Evolutionary conservation across 140 eudicot species (phyloP).

Genomic region (Senecio squalidus): DNA sequence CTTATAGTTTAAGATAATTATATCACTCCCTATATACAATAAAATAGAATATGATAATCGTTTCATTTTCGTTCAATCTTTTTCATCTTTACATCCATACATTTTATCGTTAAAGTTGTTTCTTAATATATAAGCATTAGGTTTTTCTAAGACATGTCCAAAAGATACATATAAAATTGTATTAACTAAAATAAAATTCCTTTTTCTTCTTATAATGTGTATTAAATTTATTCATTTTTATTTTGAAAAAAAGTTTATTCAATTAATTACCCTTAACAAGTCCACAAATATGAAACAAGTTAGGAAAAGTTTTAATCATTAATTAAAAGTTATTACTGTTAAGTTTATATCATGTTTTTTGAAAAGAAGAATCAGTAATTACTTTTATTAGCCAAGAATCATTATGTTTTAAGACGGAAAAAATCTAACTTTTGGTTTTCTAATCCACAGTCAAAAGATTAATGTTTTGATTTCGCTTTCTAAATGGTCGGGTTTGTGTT

Average conservation of each 20-base stretch:
- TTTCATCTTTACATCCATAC: not conserved
- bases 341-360: not conserved
- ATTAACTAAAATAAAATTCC: no score
- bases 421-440: not conserved
- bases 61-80: not conserved
- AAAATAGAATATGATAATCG: no score
- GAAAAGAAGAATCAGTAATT: not conserved
- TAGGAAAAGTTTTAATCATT: not conserved
- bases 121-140: no score
- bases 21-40: not conserved
- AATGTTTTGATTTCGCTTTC: constrained; percentile 1
- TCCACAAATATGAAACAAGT: no score
- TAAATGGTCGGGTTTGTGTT: constrained; percentile 18
- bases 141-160: no score
- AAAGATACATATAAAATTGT: no score
- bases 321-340: not conserved
- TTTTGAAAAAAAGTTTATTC: no score
- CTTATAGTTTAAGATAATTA: not conserved
- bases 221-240: no score
- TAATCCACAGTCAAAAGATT: constrained; percentile 4
- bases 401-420: not conserved
- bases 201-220: no score
- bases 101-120: no score
- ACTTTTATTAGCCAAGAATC: constrained; percentile 17
- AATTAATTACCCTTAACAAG: no score